Base-by-base conservation (phyloP, 495 filamentous ascomycete species). In the Neurospora cerealis region DNA sequence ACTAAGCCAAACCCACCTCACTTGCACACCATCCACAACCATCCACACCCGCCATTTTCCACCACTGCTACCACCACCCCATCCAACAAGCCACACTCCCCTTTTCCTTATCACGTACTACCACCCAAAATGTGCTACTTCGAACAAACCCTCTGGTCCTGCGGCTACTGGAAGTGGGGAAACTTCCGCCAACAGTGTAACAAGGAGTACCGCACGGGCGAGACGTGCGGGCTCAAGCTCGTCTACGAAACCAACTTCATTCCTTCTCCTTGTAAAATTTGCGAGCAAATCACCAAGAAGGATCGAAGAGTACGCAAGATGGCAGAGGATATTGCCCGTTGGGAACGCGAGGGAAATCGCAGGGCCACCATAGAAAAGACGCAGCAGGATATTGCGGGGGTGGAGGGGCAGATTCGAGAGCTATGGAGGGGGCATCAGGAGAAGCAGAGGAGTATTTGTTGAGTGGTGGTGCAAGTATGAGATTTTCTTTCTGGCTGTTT, bases 191-290 rank as follows among this genome's bases (percentile, higher is more conserved):
- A 95, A 83, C 96, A 97, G 77, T 99, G 96, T 89, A 90, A 92
- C 81, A 92, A 92, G 83, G 96, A 99, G 79, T 97, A 98, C 85
- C 93, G 96, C 78, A 98, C 92, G 70, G 96, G 96, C 80, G 96
- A 99, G 87, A 98, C 96, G 54, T 99, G 96, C 84, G 96, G 96
- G 78, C 94, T 97, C 87, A 96, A 92, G 86, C 90, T 98, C 79
- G 91, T 97, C 80, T 89, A 89, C 85, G 81, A 90, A 84, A 89
- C 93, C 81, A 79, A 87, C 75, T 81, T 87, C 79, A 78, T 88
- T 76, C 76, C 75, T 76, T 84, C 85, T 70, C 88, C 89, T 77
- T 98, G 95, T 85, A 91, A 91, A 77, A 86, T 93, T 75, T 99
- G 96, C 88, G 92, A 95, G 77, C 94, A 96, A 84, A 92, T 97